These are phyloP conservation scores for Trichopus zeylanicus DNA, from an alignment of 116 monocot genomes.

Conservation along the genomic window DNA sequence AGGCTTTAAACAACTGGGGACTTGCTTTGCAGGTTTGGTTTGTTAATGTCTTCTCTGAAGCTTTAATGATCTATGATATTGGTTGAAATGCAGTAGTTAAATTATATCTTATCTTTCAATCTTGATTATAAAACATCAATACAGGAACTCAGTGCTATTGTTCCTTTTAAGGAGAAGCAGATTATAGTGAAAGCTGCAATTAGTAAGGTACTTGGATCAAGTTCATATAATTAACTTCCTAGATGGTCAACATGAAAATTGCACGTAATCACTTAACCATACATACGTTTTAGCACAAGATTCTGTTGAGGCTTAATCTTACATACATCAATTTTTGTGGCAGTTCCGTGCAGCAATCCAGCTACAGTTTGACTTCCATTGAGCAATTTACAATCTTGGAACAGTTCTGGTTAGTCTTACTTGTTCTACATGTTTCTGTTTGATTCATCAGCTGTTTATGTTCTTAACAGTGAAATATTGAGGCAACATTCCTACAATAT, in stretches of 20 bases:
- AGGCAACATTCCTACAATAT: neutral
- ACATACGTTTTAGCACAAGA: neutral
- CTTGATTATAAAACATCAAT: neutral
- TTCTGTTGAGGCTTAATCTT: neutral
- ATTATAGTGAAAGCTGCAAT: slow-evolving; percentile 88
- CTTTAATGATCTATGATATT: neutral
- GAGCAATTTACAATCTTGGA: slow-evolving; percentile 98
- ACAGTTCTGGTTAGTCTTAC: slow-evolving; percentile 75
- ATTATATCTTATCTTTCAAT: neutral
- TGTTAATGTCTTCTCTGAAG: neutral
- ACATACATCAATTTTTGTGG: neutral
- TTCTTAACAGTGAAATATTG: neutral
- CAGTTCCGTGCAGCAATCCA: slow-evolving; percentile 96
- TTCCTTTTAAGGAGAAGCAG: slow-evolving; percentile 85
- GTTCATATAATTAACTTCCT: neutral
- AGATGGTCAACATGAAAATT: neutral
- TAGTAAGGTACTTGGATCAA: slow-evolving; percentile 60
- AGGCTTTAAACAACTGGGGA: slow-evolving; percentile 99
- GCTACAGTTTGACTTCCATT: slow-evolving; percentile 97
- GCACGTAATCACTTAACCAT: neutral
- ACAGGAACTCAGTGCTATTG: slow-evolving; percentile 99
- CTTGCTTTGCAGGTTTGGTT: slow-evolving; percentile 85
- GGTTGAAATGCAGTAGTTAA: neutral
- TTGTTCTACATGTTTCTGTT: neutral
- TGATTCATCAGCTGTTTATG: neutral